Percentiles rank a stretch among this genome's conserved stretches.
Evolutionary conservation across 2,329 filamentous ascomycete species (phyloP).

Genomic region (Clonostachys chloroleuca): DNA sequence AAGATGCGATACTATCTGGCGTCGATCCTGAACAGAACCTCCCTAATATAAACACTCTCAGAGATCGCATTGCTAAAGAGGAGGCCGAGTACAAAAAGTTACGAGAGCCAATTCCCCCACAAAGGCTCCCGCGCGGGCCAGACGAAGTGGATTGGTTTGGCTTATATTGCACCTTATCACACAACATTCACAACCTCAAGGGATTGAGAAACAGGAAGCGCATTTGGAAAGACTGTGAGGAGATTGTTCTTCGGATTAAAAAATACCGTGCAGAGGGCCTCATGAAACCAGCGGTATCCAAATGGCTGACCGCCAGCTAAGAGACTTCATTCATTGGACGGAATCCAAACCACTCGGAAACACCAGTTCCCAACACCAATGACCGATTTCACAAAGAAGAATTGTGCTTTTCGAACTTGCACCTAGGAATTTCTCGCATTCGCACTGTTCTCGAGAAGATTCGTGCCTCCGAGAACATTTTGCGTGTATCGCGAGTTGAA

Average conservation of each 20-base stretch:
- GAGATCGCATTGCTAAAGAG: background rate
- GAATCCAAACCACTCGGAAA: too few species aligned
- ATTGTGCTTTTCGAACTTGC: too few species aligned
- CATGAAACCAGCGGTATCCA: background rate
- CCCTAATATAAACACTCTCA: background rate
- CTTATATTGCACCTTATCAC: background rate
- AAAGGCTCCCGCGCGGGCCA: background rate
- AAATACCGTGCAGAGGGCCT: background rate
- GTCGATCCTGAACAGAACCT: background rate
- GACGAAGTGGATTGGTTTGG: background rate
- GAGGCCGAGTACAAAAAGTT: background rate
- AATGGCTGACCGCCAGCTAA: too few species aligned
- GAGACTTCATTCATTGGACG: too few species aligned
- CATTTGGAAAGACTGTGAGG: background rate
- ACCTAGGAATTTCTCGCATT: background rate
- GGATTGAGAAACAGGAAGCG: background rate
- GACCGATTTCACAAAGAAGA: too few species aligned
- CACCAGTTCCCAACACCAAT: too few species aligned
- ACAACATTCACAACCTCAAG: background rate
- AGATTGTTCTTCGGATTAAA: background rate
- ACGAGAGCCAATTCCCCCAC: background rate
- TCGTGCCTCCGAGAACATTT: conserved; percentile 34
- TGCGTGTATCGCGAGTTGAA: conserved; percentile 50
- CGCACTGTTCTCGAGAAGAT: conserved; percentile 26
- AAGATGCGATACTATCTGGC: too few species aligned